Conservation (phyloP, 495 filamentous ascomycete species). For the Peziza echinospora region DNA sequence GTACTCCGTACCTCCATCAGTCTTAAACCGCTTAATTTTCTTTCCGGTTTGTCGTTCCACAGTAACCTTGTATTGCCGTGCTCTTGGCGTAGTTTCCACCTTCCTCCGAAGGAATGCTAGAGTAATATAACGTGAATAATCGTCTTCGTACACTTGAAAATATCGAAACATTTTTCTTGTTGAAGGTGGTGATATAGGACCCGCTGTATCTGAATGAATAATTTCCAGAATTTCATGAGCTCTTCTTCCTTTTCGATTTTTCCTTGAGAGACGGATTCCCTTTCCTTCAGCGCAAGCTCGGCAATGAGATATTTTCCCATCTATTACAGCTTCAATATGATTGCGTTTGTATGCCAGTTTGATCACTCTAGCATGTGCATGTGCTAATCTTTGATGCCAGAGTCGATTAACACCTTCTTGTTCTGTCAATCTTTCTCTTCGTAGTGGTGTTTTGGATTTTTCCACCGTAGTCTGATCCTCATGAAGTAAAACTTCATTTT, state of each 20-base stretch:
- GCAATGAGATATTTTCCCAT: no score
- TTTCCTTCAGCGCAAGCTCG: neutral
- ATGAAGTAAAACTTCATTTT: no score
- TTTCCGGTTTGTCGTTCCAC: neutral
- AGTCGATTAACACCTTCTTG: no score
- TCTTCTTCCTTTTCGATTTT: neutral
- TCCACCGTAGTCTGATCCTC: no score
- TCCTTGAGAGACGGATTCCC: neutral
- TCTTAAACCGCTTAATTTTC: neutral
- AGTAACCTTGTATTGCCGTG: neutral
- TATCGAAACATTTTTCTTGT: neutral
- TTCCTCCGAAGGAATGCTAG: neutral
- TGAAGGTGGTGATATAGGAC: neutral
- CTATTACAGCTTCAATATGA: no score
- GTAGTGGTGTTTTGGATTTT: no score
- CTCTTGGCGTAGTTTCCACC: neutral
- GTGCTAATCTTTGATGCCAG: no score
- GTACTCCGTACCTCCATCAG: neutral
- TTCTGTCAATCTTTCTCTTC: no score
- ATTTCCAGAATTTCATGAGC: neutral
- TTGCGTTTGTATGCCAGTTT: no score
- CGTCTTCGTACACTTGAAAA: neutral
- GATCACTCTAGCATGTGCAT: no score
- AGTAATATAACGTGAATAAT: neutral
- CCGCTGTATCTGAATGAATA: neutral